phyloP scores from a whole-genome alignment of 768 basidiomycete species.

The Lactifluus rugatus region DNA sequence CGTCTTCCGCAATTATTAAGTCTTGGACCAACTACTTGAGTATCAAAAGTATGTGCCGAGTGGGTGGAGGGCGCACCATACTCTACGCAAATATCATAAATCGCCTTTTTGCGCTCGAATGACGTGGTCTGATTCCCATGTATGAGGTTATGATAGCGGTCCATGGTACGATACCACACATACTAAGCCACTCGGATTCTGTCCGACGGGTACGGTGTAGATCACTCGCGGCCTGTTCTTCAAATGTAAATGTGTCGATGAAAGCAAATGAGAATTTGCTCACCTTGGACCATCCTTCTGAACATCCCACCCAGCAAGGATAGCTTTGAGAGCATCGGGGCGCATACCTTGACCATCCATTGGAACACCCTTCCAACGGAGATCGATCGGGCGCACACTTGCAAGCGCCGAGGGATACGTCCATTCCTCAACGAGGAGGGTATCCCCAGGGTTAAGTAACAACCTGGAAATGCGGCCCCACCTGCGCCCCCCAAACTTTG shows the following conservation, averaged over 20 bases:
- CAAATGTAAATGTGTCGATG: too few relatives aligned
- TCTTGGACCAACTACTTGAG: constrained; percentile 30
- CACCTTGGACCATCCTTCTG: not conserved
- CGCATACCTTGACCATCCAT: constrained; percentile 69
- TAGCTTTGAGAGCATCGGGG: constrained; percentile 45
- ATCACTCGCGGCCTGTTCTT: constrained; percentile 52
- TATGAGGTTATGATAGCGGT: not conserved
- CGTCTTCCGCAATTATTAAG: constrained; percentile 74
- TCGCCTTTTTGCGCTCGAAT: constrained; percentile 55
- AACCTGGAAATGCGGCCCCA: constrained; percentile 50
- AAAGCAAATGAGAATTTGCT: too few relatives aligned
- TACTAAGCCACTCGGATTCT: constrained; percentile 73
- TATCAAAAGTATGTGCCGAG: constrained; percentile 1
- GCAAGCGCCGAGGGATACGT: constrained; percentile 56
- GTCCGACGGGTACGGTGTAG: constrained; percentile 72
- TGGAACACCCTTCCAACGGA: constrained; percentile 44
- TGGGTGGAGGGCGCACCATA: constrained; percentile 40
- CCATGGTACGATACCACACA: constrained; percentile 24
- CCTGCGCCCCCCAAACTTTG: constrained; percentile 22
- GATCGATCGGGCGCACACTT: constrained; percentile 29
- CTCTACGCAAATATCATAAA: constrained; percentile 76
- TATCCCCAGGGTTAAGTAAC: constrained; percentile 58
- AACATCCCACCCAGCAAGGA: constrained; percentile 61
- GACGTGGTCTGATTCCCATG: constrained; percentile 46
- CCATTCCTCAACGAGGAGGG: constrained; percentile 56